These are phyloP conservation scores for Trametes elegans DNA, from an alignment of 768 basidiomycete genomes.

Conservation along the genomic window DNA sequence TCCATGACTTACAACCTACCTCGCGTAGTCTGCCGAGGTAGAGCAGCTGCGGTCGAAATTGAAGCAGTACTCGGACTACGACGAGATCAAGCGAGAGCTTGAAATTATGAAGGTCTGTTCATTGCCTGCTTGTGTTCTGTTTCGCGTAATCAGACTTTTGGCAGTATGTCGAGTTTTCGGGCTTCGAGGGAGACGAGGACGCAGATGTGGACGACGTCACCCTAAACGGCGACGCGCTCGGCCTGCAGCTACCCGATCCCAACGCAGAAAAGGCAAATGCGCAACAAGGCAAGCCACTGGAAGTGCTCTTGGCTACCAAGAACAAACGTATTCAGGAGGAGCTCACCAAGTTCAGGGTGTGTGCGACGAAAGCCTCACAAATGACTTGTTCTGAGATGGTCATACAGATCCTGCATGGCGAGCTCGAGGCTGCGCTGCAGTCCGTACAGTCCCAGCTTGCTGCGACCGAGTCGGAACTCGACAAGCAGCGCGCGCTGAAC, in stretches of 20 bases:
- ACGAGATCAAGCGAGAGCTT: slow-evolving; percentile 96
- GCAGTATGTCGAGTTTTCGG: slow-evolving; percentile 95
- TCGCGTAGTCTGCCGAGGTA: slow-evolving; percentile 54
- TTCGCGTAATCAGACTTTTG: not conserved
- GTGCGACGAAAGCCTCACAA: slow-evolving; percentile 16
- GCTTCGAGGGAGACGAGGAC: slow-evolving; percentile 69
- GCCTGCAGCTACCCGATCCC: slow-evolving; percentile 78
- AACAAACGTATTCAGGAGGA: slow-evolving; percentile 93
- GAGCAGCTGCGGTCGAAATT: slow-evolving; percentile 68
- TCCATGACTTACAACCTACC: not conserved
- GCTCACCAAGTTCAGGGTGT: slow-evolving; percentile 83
- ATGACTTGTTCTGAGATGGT: too few relatives aligned
- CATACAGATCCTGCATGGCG: slow-evolving; percentile 73
- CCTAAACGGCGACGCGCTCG: slow-evolving; percentile 42
- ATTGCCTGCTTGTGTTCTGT: not conserved
- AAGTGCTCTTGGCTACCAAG: slow-evolving; percentile 88
- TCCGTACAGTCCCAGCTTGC: slow-evolving; percentile 57
- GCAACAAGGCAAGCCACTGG: slow-evolving; percentile 79
- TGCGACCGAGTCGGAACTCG: slow-evolving; percentile 59
- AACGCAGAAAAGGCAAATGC: slow-evolving; percentile 82
- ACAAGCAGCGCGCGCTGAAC: slow-evolving; percentile 76
- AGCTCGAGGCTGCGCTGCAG: slow-evolving; percentile 71
- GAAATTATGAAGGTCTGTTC: slow-evolving; percentile 91
- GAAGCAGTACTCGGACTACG: slow-evolving; percentile 80
- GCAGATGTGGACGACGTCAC: slow-evolving; percentile 49